A percentile compares a stretch with the other conserved stretches of the same genome.
Evolutionary conservation across 2,329 filamentous ascomycete genomes (phyloP).

Genomic region (Pseudomassariella vexata): DNA sequence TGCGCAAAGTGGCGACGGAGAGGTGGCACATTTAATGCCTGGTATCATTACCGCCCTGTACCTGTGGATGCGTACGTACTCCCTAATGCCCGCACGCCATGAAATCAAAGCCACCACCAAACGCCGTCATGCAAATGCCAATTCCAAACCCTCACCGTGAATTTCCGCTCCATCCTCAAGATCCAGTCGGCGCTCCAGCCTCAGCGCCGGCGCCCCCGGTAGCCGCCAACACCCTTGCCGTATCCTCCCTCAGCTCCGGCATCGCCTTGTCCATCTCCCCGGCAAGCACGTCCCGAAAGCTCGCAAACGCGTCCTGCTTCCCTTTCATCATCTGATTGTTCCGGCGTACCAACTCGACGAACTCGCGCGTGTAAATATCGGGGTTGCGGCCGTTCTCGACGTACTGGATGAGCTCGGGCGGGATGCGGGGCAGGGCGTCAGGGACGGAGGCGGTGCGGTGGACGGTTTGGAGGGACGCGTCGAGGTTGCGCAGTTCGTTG

Average conservation of each 20-base stretch:
- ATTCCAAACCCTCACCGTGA: no score
- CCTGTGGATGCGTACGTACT: no score
- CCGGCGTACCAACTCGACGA: constrained; percentile 62
- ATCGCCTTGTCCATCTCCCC: constrained; percentile 50
- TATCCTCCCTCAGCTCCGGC: constrained; percentile 53
- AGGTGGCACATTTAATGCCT: no score
- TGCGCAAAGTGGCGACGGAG: no score
- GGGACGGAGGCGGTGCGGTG: constrained; percentile 28
- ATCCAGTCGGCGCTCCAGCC: no score
- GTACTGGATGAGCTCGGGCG: constrained; percentile 60
- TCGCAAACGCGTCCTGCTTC: constrained; percentile 55
- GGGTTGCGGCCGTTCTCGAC: constrained; percentile 68
- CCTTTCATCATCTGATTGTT: constrained; percentile 63
- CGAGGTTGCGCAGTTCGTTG: constrained; percentile 41
- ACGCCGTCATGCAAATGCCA: no score
- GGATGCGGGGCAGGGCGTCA: constrained; percentile 43
- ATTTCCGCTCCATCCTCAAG: no score
- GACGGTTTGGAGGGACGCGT: constrained; percentile 31
- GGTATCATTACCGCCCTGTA: no score
- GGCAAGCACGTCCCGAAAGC: constrained; percentile 58
- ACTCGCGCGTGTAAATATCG: constrained; percentile 69
- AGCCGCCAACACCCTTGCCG: constrained; percentile 41
- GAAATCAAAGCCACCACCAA: no score
- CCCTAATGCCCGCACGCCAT: no score
- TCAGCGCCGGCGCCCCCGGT: constrained; percentile 33